Evolutionary conservation across 163 green algal genomes (phyloP).

Genomic region (Trebouxia gelatinosa): DNA sequence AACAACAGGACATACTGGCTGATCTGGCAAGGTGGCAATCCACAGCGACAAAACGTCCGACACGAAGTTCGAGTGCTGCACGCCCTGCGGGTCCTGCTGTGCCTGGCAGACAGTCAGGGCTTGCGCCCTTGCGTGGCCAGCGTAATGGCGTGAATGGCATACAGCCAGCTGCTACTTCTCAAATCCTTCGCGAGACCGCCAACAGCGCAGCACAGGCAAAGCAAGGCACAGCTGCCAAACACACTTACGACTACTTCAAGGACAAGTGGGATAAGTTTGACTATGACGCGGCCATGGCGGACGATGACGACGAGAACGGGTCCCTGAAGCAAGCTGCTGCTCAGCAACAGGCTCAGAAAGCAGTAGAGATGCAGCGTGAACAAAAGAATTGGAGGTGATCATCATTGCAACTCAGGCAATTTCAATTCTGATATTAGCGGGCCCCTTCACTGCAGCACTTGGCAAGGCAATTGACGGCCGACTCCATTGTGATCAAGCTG

Average conservation of each 20-base stretch:
- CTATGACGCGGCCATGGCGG: constrained; percentile 56
- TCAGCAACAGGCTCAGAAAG: neutral
- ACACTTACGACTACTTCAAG: constrained; percentile 74
- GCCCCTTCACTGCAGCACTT: too few species aligned
- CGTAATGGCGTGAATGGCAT: too few species aligned
- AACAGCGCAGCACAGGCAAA: neutral
- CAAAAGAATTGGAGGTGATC: neutral
- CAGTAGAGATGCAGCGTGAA: neutral
- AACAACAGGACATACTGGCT: constrained; percentile 63
- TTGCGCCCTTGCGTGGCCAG: constrained; percentile 8
- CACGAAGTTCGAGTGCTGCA: neutral
- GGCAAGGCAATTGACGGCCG: too few species aligned
- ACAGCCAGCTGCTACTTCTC: too few species aligned
- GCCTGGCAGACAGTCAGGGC: neutral
- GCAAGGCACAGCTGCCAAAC: constrained; percentile 44
- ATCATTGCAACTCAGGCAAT: neutral
- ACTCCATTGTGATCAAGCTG: too few species aligned
- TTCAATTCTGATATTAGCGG: neutral
- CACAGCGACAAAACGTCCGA: constrained; percentile 6
- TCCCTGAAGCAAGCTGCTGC: neutral
- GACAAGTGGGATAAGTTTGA: constrained; percentile 81
- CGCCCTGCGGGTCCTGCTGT: constrained; percentile 1
- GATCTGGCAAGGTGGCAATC: constrained; percentile 62
- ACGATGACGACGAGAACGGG: constrained; percentile 30
- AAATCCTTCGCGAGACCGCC: neutral